These are phyloP conservation scores for Fermentozyma sake DNA, from an alignment of 1,139 yeast species.

Conservation along the genomic window DNA sequence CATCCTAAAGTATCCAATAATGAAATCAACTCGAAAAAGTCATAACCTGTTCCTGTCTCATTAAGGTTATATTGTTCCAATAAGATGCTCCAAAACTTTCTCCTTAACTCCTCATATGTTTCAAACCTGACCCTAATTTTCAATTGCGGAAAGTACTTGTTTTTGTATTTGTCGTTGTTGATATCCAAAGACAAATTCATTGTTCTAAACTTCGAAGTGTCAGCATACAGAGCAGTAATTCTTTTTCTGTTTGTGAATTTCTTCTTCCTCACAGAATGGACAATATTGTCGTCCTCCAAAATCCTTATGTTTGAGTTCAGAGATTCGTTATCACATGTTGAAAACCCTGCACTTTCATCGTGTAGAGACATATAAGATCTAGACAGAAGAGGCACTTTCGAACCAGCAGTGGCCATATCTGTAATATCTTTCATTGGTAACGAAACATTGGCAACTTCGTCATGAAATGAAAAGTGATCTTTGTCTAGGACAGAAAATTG, in stretches of 20 bases:
- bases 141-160: conserved; percentile 48
- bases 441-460: conserved; percentile 66
- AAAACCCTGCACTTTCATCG: conserved; percentile 1
- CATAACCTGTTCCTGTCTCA: conserved; percentile 33
- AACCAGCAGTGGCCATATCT: conserved; percentile 8
- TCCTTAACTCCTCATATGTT: conserved; percentile 61
- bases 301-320: conserved; percentile 17
- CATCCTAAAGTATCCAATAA: conserved; percentile 65
- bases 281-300: conserved; percentile 29
- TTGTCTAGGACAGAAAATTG: conserved; percentile 76
- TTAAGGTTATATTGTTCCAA: conserved; percentile 50
- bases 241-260: conserved; percentile 25
- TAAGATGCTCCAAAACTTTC: conserved; percentile 66
- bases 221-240: conserved; percentile 26
- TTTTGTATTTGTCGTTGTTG: conserved; percentile 27
- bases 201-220: conserved; percentile 41
- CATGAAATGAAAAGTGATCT: conserved; percentile 79
- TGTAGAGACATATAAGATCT: conserved; percentile 5
- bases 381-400: conserved; percentile 1
- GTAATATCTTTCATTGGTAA: conserved; percentile 50
- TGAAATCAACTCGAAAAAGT: conserved; percentile 52
- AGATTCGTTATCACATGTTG: conserved; percentile 9
- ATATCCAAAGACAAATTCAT: conserved; percentile 36
- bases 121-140: conserved; percentile 62
- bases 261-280: conserved; percentile 25